A percentile compares a stretch with the other conserved stretches of the same genome.
phyloP scores from a whole-genome alignment of 257 asterid genomes.

The Solanum tarijense region DNA sequence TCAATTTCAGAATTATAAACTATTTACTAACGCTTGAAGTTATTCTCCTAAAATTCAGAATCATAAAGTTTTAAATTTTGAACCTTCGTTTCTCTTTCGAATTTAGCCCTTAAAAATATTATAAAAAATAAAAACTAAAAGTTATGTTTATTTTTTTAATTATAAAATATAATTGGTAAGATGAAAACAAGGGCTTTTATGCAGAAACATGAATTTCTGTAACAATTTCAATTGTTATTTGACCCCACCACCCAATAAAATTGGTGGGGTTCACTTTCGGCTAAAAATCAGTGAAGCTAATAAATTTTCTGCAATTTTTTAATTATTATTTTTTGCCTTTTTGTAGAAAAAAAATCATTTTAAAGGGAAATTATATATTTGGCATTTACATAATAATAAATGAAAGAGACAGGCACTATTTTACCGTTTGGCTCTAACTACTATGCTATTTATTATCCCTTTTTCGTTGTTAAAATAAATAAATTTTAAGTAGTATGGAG shows the following conservation, averaged over 20 bases:
- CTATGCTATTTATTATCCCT: neutral
- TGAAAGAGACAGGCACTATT: neutral
- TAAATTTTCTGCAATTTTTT: neutral
- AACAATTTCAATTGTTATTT: neutral
- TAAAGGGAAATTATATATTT: neutral
- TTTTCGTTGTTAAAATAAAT: neutral
- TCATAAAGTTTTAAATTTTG: neutral
- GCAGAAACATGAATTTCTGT: neutral
- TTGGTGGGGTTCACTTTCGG: slow-evolving; percentile 4
- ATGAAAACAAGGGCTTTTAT: neutral
- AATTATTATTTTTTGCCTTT: neutral
- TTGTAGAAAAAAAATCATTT: neutral
- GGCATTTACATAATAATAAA: neutral
- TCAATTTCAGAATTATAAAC: neutral
- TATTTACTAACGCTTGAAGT: no score
- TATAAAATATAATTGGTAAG: neutral
- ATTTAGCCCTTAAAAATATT: neutral
- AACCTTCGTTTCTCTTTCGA: neutral
- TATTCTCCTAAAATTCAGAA: neutral
- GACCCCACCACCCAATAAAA: slow-evolving; percentile 1
- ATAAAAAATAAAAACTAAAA: no score
- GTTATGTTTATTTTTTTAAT: no score
- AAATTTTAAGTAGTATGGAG: neutral
- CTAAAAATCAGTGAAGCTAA: slow-evolving; percentile 3
- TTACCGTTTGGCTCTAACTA: neutral